Evolutionary conservation across 2,329 filamentous ascomycete genomes (phyloP).

Genomic region (Phialocephala subalpina): DNA sequence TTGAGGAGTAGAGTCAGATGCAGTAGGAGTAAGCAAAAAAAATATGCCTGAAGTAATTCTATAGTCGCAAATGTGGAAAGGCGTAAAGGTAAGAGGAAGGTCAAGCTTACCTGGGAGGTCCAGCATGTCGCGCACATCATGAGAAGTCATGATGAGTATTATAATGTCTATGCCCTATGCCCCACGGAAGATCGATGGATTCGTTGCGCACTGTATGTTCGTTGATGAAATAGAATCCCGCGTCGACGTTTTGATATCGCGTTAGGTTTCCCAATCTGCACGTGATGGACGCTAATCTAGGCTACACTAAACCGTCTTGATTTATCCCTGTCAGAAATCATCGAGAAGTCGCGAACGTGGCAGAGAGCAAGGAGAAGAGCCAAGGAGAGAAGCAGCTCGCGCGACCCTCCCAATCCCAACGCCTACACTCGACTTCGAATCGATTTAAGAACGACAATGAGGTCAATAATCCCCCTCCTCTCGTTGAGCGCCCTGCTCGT

Average conservation of each 20-base stretch:
- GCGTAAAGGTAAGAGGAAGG: no score
- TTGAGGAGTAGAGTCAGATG: no score
- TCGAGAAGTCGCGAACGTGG: slow-evolving; percentile 27
- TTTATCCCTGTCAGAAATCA: slow-evolving; percentile 8
- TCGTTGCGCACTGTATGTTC: slow-evolving; percentile 3
- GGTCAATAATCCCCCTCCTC: slow-evolving; percentile 69
- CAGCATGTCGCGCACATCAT: slow-evolving; percentile 88
- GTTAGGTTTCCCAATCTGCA: slow-evolving; percentile 20
- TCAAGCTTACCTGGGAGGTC: slow-evolving; percentile 64
- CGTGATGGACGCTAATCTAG: slow-evolving; percentile 20
- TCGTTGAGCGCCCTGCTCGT: slow-evolving; percentile 65
- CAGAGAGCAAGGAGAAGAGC: slow-evolving; percentile 15
- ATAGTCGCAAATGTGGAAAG: no score
- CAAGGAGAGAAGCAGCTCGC: slow-evolving; percentile 21
- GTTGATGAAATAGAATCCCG: slow-evolving; percentile 5
- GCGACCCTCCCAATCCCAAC: slow-evolving; percentile 16
- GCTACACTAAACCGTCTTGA: no score
- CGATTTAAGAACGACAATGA: slow-evolving; percentile 54
- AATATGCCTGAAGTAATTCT: no score
- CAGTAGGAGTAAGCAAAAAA: no score
- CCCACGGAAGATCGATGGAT: slow-evolving; percentile 12
- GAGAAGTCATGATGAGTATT: slow-evolving; percentile 67
- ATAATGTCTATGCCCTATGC: not conserved
- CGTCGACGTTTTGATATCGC: slow-evolving; percentile 15
- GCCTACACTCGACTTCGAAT: slow-evolving; percentile 3